Conservation (phyloP, 1,284 basidiomycete species). For the Boletus putidus region DNA sequence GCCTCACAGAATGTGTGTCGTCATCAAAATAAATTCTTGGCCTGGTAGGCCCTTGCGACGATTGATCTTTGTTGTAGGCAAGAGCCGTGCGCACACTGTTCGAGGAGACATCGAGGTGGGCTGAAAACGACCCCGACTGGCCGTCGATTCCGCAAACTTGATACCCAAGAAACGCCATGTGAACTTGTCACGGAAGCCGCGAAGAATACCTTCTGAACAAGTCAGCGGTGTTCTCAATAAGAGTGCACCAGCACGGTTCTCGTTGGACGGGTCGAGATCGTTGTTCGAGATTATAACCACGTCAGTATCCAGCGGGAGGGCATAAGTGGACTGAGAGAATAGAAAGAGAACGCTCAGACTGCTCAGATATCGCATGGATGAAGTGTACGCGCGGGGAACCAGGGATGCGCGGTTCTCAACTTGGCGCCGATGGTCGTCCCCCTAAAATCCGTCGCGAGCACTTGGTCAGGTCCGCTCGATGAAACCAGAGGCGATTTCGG, state of each 20-base stretch:
- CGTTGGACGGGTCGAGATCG: constrained; percentile 20
- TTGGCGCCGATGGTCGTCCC: not conserved
- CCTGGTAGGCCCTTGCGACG: too few species aligned
- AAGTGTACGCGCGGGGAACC: not conserved
- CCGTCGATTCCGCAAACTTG: constrained; percentile 15
- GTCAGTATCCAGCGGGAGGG: not conserved
- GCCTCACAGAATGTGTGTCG: too few species aligned
- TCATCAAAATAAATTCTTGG: too few species aligned
- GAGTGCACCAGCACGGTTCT: constrained; percentile 15
- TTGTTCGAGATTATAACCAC: constrained; percentile 27
- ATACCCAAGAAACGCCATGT: constrained; percentile 21
- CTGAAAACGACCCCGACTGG: constrained; percentile 15
- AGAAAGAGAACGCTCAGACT: not conserved
- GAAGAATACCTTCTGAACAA: constrained; percentile 18
- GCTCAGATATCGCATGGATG: not conserved
- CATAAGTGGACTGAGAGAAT: not conserved
- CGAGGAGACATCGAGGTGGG: constrained; percentile 8
- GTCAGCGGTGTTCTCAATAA: constrained; percentile 15
- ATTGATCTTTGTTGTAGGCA: too few species aligned
- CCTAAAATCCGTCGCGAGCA: not conserved
- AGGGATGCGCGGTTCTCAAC: not conserved
- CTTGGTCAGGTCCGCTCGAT: not conserved
- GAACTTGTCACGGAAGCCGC: constrained; percentile 25
- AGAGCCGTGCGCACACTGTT: constrained; percentile 3
- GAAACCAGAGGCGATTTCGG: not conserved